Conservation (phyloP, 2,329 filamentous ascomycete genomes). For the Tolypocladium inflatum region DNA sequence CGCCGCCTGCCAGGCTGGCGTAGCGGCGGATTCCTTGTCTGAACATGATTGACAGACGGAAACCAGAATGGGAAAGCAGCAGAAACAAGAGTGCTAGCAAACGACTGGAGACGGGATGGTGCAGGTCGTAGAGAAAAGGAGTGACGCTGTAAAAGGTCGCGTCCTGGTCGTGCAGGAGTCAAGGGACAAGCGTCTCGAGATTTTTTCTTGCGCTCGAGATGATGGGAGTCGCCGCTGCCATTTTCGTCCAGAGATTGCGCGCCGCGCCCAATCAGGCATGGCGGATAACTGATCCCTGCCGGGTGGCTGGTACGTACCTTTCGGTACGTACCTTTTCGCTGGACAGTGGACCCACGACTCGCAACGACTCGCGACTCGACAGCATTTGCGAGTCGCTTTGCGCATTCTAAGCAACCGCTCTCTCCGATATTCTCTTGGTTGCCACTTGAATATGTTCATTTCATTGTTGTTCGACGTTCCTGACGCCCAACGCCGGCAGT, state of each 20-base stretch:
- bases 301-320: not conserved
- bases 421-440: too few species aligned
- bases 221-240: not conserved
- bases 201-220: constrained; percentile 1
- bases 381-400: too few species aligned
- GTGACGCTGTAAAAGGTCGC: not conserved
- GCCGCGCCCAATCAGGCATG: not conserved
- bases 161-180: not conserved
- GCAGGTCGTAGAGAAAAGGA: not conserved
- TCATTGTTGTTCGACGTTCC: not conserved
- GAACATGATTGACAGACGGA: constrained; percentile 16
- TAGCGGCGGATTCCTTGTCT: constrained; percentile 29
- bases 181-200: not conserved
- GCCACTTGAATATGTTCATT: not conserved
- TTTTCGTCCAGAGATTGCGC: not conserved
- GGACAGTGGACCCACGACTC: too few species aligned
- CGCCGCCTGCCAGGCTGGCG: constrained; percentile 23
- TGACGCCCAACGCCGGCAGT: not conserved
- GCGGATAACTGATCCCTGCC: not conserved
- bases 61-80: not conserved
- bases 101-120: not conserved
- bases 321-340: not conserved
- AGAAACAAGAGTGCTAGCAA: not conserved
- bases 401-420: too few species aligned
- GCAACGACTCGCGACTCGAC: not conserved